Evolutionary conservation across 148 eudicot genomes (phyloP).

Genomic region (Tetragonia tetragonoides): DNA sequence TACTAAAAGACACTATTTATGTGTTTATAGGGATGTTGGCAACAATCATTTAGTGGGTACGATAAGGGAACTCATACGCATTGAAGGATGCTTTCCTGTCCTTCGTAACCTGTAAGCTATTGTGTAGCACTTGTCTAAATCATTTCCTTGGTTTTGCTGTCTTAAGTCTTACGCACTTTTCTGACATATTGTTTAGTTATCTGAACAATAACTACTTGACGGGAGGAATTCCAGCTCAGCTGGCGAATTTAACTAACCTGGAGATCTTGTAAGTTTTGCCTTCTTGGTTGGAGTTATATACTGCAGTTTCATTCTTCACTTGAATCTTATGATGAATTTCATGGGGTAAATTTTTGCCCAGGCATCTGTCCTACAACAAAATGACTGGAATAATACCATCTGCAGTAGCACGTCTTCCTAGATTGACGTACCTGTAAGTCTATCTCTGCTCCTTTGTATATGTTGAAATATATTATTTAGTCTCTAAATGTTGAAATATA

Average conservation of each 20-base stretch:
- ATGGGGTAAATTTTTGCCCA: constrained; percentile 29
- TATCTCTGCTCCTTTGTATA: constrained; percentile 8
- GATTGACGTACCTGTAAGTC: constrained; percentile 89
- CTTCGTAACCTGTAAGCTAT: constrained; percentile 85
- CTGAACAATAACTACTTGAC: constrained; percentile 86
- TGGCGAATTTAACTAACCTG: constrained; percentile 82
- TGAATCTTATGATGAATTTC: not conserved
- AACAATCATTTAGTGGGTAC: constrained; percentile 95
- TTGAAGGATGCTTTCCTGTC: constrained; percentile 92
- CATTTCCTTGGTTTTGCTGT: constrained; percentile 14
- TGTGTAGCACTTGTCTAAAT: constrained; percentile 11
- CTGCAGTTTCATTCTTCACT: not conserved
- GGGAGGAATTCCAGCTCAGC: constrained; percentile 93
- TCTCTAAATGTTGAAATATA: not conserved
- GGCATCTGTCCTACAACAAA: constrained; percentile 86
- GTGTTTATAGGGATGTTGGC: constrained; percentile 68
- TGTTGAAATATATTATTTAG: not conserved
- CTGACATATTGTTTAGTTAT: constrained; percentile 44
- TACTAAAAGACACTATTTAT: constrained; percentile 7
- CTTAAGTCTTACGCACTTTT: not conserved
- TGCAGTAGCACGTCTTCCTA: constrained; percentile 75
- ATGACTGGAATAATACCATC: constrained; percentile 91
- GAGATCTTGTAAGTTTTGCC: constrained; percentile 79
- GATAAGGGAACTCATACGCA: constrained; percentile 89
- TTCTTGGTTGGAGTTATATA: not conserved